Base-by-base conservation (phyloP, 176 grass and related monocot species). In the Musa schizocarpa region DNA sequence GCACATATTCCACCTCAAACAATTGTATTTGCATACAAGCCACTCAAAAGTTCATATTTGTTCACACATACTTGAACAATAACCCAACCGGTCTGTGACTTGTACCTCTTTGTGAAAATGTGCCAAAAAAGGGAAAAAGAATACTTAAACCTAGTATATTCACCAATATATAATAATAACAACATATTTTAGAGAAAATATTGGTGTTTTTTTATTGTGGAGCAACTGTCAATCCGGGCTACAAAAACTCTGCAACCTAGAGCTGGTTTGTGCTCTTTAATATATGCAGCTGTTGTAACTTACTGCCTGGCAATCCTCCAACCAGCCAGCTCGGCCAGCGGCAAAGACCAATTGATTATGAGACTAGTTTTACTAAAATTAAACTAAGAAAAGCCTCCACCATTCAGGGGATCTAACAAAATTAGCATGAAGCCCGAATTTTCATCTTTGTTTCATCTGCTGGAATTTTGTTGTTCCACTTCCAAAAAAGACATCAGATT, bases 281-380 rank as follows among this genome's bases (percentile, higher is more conserved):
- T 92, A 13, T 88, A 54, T 63, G 86, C 79, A 84, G 79, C 86
- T 84, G 81, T 11, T 50, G 17, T 58, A 82, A 86, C 82, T 92
- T 92, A 80, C 52, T 72, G 76, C 64, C 84, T 80, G 74, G 69
- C 79, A 78, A 48, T 13, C 62, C 76, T 78, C 74, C 2, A 50
- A 73, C 79, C 53, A 92, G 79, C 13, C 86, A 86, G 80, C 83
- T 86, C 81, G 89, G 86, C 86, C 86, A 88, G 84, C 82, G 84
- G 90, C 79, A 89, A 49, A 71, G 27, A 53, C 34, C 61, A 34
- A 69, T 68, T 13, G 0, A 3, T 11, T 19, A 71, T 83, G 11
- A 68, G 73, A 53, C 58, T n/a, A 69, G 59, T 78, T 79, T 80
- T 67, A 19, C 73, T 68, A 2, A 25, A 76, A 23, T 64, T 76